phyloP scores from a whole-genome alignment of 192 early-diverging fungal species.

The Dispira parvispora region DNA sequence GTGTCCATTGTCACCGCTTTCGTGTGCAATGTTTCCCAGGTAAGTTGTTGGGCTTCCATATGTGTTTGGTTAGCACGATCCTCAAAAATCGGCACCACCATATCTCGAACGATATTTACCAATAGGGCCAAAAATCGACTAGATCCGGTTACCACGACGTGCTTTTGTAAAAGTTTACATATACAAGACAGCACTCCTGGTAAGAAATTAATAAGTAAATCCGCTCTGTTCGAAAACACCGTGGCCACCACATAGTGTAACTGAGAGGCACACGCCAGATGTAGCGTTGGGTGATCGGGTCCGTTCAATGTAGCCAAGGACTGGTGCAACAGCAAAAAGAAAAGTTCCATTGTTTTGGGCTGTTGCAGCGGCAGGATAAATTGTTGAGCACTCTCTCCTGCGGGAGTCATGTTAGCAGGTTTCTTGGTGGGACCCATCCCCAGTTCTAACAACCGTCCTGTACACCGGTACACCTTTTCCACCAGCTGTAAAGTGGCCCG shows the following conservation, averaged over 20 bases:
- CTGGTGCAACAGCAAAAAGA: neutral
- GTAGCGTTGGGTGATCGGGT: neutral
- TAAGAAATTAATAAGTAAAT: constrained; percentile 1
- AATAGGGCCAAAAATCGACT: neutral
- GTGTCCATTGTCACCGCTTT: neutral
- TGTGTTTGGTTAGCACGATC: neutral
- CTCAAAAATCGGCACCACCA: neutral
- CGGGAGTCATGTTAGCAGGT: neutral
- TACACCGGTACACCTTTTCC: neutral
- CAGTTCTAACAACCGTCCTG: neutral
- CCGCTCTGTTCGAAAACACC: neutral
- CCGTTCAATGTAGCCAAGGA: neutral
- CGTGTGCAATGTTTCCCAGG: neutral
- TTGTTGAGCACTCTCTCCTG: neutral
- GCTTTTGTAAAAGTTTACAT: neutral
- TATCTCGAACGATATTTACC: neutral
- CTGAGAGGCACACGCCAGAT: neutral
- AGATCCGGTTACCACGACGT: neutral
- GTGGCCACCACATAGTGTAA: neutral
- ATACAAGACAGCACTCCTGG: constrained; percentile 2
- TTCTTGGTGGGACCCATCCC: neutral
- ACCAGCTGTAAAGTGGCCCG: neutral
- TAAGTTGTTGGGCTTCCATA: neutral
- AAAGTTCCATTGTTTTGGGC: neutral
- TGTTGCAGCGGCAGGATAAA: neutral